Evolutionary conservation across 164 flowering plant species (phyloP), one percentile per base, ranked within the genome.

Genomic region (Aristolochia fimbriata): DNA sequence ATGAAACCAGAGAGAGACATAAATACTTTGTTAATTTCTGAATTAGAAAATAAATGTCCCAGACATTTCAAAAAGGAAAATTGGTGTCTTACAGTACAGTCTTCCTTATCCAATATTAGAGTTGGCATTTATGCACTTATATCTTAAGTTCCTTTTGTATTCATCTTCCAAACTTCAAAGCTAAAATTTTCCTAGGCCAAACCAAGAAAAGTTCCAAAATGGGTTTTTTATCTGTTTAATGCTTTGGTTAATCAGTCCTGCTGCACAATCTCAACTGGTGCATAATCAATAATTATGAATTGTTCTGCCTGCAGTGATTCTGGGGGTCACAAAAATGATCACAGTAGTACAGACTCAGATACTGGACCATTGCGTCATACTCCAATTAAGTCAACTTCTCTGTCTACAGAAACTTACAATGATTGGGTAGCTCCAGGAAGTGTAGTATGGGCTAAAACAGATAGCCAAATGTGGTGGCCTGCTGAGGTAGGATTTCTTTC

Each of bases 371-470:
- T 56, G 31, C 64, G 31, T 55, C 63, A 19, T 30, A 59, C 49
- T 41, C 69, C 72, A 11, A 22, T 15, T 19, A 66, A 59, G 49
- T 58, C 64, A 60, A 10, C 56, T 25, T 65, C 68, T 22, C 64
- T 43, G 24, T 27, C 20, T 51, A 52, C 56, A 37, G 65, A 57
- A 37, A 59, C 67, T 56, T 23, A n/a, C 47, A 63, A 52, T 52
- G 48, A 56, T 50, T 58, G 64, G 57, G 31, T 51, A 24, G 54
- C 69, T 55, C 68, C 74, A 6, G 79, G 71, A 63, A 70, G 63
- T 55, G 47, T 63, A 43, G 74, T 70, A 41, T 73, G 76, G 79
- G 76, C 72, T 31, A 76, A 60, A 68, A 76, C 59, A 19, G 62
- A 52, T 50, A 17, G 47, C 53, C 62, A 66, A 16, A 47, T 66